These are phyloP conservation scores for Glycine tomentella DNA, from an alignment of 306 rosid species.

Conservation along the genomic window DNA sequence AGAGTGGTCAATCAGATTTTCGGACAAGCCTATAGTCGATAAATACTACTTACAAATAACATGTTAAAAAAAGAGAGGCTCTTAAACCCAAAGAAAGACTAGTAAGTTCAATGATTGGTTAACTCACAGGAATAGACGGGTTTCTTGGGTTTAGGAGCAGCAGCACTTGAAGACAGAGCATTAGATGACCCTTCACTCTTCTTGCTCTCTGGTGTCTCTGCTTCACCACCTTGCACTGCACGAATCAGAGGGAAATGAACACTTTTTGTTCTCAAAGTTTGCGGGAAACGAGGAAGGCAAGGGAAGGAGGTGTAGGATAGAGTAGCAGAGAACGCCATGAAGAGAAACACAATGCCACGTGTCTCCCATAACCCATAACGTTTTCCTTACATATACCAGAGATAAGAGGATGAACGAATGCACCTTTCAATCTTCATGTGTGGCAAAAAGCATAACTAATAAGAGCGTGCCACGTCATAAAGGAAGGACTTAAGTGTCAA, in stretches of 20 bases:
- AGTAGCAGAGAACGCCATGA: neutral
- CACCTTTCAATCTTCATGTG: neutral
- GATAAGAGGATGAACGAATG: conserved; percentile 44
- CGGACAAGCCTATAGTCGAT: too few species aligned
- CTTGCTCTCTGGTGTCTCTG: conserved; percentile 34
- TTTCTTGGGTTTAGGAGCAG: conserved; percentile 67
- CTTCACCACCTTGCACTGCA: conserved; percentile 68
- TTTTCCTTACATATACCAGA: neutral
- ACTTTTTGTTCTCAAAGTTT: conserved; percentile 54
- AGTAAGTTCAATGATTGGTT: conserved; percentile 34
- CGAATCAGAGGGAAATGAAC: conserved; percentile 52
- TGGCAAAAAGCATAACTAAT: neutral
- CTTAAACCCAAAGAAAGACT: too few species aligned
- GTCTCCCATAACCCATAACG: conserved; percentile 30
- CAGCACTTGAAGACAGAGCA: conserved; percentile 63
- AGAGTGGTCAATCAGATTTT: too few species aligned
- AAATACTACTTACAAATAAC: too few species aligned
- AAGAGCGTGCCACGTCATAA: conserved; percentile 28
- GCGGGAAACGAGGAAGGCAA: conserved; percentile 44
- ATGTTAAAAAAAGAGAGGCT: too few species aligned
- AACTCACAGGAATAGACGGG: conserved; percentile 79
- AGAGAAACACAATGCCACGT: conserved; percentile 12
- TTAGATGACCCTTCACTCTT: conserved; percentile 60
- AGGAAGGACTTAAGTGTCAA: neutral
- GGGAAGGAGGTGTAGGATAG: conserved; percentile 56